Conservation (phyloP, 2,329 filamentous ascomycete species). For the Phaeosphaeriaceae sp. region DNA sequence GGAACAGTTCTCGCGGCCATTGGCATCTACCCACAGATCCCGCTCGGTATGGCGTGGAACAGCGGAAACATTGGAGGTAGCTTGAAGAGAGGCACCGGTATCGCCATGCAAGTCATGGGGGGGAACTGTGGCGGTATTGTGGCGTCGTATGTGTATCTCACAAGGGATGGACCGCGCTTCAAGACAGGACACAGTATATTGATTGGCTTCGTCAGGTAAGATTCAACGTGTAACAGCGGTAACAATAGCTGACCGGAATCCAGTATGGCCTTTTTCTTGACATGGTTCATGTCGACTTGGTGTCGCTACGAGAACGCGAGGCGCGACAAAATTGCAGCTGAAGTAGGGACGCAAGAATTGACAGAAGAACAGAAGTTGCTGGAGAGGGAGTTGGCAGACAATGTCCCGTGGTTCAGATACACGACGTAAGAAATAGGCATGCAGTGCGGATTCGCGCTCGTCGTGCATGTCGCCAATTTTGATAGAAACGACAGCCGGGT, state of each 20-base stretch:
- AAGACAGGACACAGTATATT: slow-evolving; percentile 56
- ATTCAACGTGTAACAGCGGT: neutral
- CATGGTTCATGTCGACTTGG: slow-evolving; percentile 64
- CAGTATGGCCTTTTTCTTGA: slow-evolving; percentile 59
- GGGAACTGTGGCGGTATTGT: slow-evolving; percentile 77
- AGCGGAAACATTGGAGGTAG: slow-evolving; percentile 64
- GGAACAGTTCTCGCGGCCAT: slow-evolving; percentile 44
- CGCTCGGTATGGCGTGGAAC: slow-evolving; percentile 65
- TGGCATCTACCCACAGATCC: slow-evolving; percentile 63
- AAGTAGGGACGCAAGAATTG: slow-evolving; percentile 55
- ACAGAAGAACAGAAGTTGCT: slow-evolving; percentile 60
- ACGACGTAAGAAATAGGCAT: slow-evolving; percentile 15
- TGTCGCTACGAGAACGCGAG: slow-evolving; percentile 64
- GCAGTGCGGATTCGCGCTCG: neutral
- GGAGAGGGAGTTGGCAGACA: slow-evolving; percentile 64
- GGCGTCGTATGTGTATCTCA: slow-evolving; percentile 58
- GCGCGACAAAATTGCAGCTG: slow-evolving; percentile 56
- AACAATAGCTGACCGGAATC: neutral
- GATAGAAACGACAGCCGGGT: too few relatives aligned
- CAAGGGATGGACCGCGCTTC: slow-evolving; percentile 53
- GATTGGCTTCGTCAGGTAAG: slow-evolving; percentile 52
- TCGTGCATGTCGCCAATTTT: neutral
- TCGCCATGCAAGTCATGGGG: slow-evolving; percentile 63
- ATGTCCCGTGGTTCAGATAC: slow-evolving; percentile 56
- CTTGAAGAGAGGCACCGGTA: slow-evolving; percentile 62